Percentiles rank a stretch among this genome's conserved stretches.
Evolutionary conservation across 2,329 filamentous ascomycete species (phyloP).

Genomic region (Penicillium sp.): DNA sequence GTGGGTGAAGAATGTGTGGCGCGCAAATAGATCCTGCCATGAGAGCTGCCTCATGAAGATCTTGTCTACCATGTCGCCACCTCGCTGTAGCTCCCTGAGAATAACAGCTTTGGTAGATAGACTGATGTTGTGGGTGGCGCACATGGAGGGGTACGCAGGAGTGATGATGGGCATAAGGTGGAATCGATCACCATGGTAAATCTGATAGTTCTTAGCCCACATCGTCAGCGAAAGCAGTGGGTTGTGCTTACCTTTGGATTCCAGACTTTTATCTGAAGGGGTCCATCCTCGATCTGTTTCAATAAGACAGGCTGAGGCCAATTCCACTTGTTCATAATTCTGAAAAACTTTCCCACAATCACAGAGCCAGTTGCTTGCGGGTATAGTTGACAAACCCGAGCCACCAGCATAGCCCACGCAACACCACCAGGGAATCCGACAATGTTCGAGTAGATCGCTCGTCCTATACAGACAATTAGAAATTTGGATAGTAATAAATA

Average conservation of each 20-base stretch:
- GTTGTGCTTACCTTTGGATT: slow-evolving; percentile 72
- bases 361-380: slow-evolving; percentile 86
- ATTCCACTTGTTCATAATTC: slow-evolving; percentile 84
- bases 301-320: slow-evolving; percentile 94
- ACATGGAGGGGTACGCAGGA: slow-evolving; percentile 96
- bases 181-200: slow-evolving; percentile 76
- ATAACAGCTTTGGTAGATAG: slow-evolving; percentile 83
- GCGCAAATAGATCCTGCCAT: slow-evolving; percentile 86
- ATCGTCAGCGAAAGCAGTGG: not conserved
- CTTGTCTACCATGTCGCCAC: slow-evolving; percentile 71
- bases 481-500: slow-evolving; percentile 1
- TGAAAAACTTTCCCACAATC: slow-evolving; percentile 91
- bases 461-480: slow-evolving; percentile 45
- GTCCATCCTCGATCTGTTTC: slow-evolving; percentile 80
- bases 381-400: slow-evolving; percentile 92
- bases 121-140: slow-evolving; percentile 91
- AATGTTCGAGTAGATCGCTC: slow-evolving; percentile 93
- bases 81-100: slow-evolving; percentile 76
- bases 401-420: slow-evolving; percentile 97
- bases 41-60: slow-evolving; percentile 74
- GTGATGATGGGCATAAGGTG: slow-evolving; percentile 99
- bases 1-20: slow-evolving; percentile 88
- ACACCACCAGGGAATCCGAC: slow-evolving; percentile 96
- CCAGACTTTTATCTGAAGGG: slow-evolving; percentile 83
- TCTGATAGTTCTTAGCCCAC: slow-evolving; percentile 44